Percentiles rank a stretch among this genome's conserved stretches.
Evolutionary conservation across 192 early-diverging fungal species (phyloP).

Genomic region (Funneliformis geosporum): DNA sequence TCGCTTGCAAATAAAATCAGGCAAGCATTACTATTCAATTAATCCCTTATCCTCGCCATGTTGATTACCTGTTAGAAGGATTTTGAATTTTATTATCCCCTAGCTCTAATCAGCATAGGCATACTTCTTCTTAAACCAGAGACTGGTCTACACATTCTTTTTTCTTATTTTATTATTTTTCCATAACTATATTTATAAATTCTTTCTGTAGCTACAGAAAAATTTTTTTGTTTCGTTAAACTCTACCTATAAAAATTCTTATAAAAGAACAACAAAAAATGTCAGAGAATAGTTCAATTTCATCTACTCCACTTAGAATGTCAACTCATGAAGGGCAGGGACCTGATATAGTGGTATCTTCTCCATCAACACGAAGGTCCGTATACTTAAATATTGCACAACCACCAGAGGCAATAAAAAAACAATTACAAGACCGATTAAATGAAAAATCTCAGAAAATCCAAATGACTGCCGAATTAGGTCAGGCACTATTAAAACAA

Average conservation of each 20-base stretch:
- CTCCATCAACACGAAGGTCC: slow-evolving; percentile 17
- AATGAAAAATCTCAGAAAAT: slow-evolving; percentile 5
- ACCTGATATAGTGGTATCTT: neutral
- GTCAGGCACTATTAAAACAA: slow-evolving; percentile 11
- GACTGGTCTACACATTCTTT: neutral
- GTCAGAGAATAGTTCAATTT: neutral
- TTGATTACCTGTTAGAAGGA: neutral
- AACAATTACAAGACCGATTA: slow-evolving; percentile 31
- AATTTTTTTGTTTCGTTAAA: too few relatives aligned
- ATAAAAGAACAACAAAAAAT: neutral
- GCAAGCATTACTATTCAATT: too few relatives aligned
- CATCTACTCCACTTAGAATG: neutral
- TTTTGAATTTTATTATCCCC: too few relatives aligned
- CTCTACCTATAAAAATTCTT: neutral
- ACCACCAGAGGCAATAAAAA: neutral
- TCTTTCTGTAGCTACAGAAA: too few relatives aligned
- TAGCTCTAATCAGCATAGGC: neutral
- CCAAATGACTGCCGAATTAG: slow-evolving; percentile 21
- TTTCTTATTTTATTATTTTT: neutral
- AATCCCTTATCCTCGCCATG: neutral
- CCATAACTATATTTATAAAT: too few relatives aligned
- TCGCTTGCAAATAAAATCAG: too few relatives aligned
- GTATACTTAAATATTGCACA: slow-evolving; percentile 12
- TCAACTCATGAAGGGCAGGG: neutral
- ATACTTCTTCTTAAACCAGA: too few relatives aligned